phyloP scores from a whole-genome alignment of 192 early-diverging fungal genomes.

The Backusella circina region DNA sequence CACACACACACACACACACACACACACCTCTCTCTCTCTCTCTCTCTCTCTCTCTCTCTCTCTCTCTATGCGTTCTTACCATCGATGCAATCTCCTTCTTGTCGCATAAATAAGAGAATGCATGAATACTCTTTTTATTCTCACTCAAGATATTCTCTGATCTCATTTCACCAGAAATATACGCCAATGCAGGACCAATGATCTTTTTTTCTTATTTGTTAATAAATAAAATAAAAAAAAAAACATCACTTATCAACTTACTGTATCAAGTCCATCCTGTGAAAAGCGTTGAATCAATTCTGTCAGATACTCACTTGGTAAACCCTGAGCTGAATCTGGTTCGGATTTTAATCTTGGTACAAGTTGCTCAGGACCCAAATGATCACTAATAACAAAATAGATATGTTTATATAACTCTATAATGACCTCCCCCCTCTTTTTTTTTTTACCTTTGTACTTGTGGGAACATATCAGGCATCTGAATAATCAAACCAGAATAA shows the following conservation, averaged over 20 bases:
- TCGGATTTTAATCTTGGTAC: conserved; percentile 47
- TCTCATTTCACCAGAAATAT: conserved; percentile 44
- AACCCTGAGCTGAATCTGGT: conserved; percentile 52
- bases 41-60: too few species aligned
- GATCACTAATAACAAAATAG: not conserved
- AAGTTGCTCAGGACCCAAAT: conserved; percentile 43
- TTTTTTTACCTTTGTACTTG: conserved; percentile 37
- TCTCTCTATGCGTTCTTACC: conserved; percentile 23
- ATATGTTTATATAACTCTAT: not conserved
- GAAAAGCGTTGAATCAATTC: conserved; percentile 58
- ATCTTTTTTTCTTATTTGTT: conserved; percentile 40
- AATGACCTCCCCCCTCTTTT: not conserved
- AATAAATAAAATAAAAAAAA: too few species aligned
- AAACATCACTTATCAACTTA: conserved; percentile 30
- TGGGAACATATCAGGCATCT: conserved; percentile 88
- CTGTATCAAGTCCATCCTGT: conserved; percentile 61
- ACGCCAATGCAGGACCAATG: conserved; percentile 47
- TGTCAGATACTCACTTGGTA: conserved; percentile 62
- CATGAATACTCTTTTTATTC: conserved; percentile 45
- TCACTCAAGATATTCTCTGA: conserved; percentile 46
- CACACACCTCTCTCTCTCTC: too few species aligned
- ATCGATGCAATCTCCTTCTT: conserved; percentile 52
- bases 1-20: too few species aligned
- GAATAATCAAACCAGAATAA: conserved; percentile 80
- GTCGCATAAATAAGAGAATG: conserved; percentile 48